phyloP scores from a whole-genome alignment of 2,329 filamentous ascomycete genomes.

The Pseudogymnoascus sp. region DNA sequence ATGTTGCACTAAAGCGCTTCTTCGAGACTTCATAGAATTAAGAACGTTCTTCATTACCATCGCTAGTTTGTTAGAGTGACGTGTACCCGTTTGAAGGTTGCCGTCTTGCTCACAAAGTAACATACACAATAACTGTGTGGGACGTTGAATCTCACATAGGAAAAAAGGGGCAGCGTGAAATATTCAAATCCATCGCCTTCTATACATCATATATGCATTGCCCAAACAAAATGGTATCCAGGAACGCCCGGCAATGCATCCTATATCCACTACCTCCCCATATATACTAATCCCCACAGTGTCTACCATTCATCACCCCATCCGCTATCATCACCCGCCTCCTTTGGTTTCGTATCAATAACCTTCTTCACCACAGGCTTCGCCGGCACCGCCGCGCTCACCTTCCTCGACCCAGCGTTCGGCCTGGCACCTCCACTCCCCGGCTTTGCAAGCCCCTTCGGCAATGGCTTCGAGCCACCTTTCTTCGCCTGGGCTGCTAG shows the following conservation, averaged over 20 bases:
- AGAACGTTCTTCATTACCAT: neutral
- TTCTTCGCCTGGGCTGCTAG: constrained; percentile 73
- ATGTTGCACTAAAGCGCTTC: neutral
- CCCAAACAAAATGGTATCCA: constrained; percentile 3
- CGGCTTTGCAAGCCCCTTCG: constrained; percentile 73
- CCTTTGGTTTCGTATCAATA: constrained; percentile 60
- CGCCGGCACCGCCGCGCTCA: constrained; percentile 14
- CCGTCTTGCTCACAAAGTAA: neutral
- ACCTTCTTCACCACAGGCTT: constrained; percentile 50
- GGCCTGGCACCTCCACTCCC: constrained; percentile 31
- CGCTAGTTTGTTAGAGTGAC: neutral
- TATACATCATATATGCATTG: neutral
- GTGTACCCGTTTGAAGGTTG: neutral
- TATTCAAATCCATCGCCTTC: neutral
- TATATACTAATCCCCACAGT: neutral
- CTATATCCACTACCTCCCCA: neutral
- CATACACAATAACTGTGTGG: neutral
- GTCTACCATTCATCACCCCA: constrained; percentile 59
- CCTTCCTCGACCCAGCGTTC: constrained; percentile 25
- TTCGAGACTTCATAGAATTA: neutral
- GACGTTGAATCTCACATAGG: neutral
- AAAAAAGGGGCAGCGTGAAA: neutral
- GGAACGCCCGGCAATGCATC: constrained; percentile 1
- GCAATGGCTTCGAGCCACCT: constrained; percentile 53
- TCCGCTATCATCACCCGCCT: constrained; percentile 47